Evolutionary conservation across 1,284 basidiomycete genomes (phyloP), one percentile per base, ranked within the genome.

Genomic region (Wolfiporia cocos): DNA sequence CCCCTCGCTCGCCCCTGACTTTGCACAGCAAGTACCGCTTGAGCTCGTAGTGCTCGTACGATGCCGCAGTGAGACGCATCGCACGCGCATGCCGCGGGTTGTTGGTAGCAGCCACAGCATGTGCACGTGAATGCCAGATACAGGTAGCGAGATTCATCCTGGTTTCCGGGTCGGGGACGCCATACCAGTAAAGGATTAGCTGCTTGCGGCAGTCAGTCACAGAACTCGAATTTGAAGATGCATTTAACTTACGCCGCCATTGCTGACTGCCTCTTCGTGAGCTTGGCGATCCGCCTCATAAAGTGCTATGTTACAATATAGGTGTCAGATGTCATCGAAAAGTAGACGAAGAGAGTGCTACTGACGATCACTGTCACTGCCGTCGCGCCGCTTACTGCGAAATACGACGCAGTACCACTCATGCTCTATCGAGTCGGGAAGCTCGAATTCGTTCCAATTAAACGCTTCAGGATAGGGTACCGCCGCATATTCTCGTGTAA

Each of bases 361-460:
- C 82, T 63, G 53, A 89, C 85, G 67, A 49, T 66, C 69, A 19
- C 76, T 74, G 49, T 89, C 78, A 53, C 82, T 86, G 17, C 78
- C 84, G 5, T 69, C 64, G 52, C 79, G 82, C 26, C 92, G 72
- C 51, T 76, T 78, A 47, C 85, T 90, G n/a, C 89, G 73, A 63
- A 95, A 95, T 9, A 81, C 89, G 17, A 95, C 92, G 45, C 81
- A 83, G 59, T 93, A 95, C 89, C 90, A 92, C 51, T 92, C 88
- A 39, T 87, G 67, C 51, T 86, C 84, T 32, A 86, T 74, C 2
- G 84, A 73, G 39, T 66, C 65, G 1, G 83, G 82, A 12, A 91
- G 68, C 3, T 61, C 55, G 1, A 96, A 67, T 34, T 85, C 73
- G n/a, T 63, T 54, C 91, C 91, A 96, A 59, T 94, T 95, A 71